Evolutionary conservation across 345 rosid species (phyloP).

Genomic region (Conringia planisiliqua): DNA sequence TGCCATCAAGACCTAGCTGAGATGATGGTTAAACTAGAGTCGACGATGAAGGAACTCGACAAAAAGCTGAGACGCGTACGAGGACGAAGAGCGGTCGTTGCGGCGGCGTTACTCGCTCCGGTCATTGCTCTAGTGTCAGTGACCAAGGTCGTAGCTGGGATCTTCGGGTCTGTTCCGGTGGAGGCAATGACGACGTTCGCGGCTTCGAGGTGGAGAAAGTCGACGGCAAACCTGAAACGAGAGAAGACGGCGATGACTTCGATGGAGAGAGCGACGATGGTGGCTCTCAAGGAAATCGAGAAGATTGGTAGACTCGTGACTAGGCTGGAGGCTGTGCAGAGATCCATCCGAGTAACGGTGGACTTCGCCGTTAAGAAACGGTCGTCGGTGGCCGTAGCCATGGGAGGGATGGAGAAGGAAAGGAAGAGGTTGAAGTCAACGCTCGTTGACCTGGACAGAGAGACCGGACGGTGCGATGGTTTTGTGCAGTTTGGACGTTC

Average conservation of each 20-base stretch:
- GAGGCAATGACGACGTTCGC: not conserved
- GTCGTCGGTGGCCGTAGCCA: not conserved
- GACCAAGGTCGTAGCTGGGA: not conserved
- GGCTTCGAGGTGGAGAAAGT: not conserved
- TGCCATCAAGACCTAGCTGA: conserved; percentile 1
- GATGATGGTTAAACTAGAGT: conserved; percentile 3
- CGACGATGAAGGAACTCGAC: conserved; percentile 1
- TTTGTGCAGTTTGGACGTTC: conserved; percentile 11
- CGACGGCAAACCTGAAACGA: not conserved
- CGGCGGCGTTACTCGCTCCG: not conserved
- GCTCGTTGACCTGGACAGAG: conserved; percentile 7
- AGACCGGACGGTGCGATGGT: not conserved
- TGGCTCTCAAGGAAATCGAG: not conserved
- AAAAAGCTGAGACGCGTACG: conserved; percentile 4
- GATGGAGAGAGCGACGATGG: conserved; percentile 17
- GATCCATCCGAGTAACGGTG: not conserved
- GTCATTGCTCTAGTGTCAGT: not conserved
- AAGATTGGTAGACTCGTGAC: not conserved
- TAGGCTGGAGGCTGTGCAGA: conserved; percentile 6
- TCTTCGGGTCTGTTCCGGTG: not conserved
- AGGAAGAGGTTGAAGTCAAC: conserved; percentile 2
- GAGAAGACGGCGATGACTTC: conserved; percentile 6
- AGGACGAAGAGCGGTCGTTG: not conserved
- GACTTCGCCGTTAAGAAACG: not conserved
- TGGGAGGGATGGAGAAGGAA: not conserved